Base-by-base conservation (phyloP, 1,139 yeast species). In the Torulaspora pretoriensis region DNA sequence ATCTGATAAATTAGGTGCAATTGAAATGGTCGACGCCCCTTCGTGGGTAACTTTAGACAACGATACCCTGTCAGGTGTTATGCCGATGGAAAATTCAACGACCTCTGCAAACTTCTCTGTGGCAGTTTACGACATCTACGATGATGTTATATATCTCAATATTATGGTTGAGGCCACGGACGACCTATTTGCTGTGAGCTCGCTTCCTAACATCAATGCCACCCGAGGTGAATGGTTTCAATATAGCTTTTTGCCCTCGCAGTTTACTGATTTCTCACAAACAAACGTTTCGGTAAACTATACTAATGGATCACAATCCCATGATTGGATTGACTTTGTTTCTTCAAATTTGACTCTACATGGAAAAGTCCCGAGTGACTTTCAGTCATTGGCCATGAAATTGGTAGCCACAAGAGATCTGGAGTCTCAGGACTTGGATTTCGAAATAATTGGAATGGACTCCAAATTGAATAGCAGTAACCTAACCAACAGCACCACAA, bases 361-460 rank as follows among this genome's bases (percentile, higher is more conserved):
- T 35, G 97, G 97, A 23, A 51, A 56, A 38, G 82, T 80, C 2
- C 96, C 97, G 1, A 56, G 67, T 4, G 66, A 75, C 54, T 82
- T 89, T 53, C 70, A 73, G 17, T 55, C 63, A 6, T 61, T 81
- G 14, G 46, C 63, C 0, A 77, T 88, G 30, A 68, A 72, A 1
- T 68, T 89, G 25, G 65, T 69, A 1, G 95, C 89, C 1, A 54
- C 66, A 5, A 65, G 71, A 40, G 61, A 62, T 29, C 65, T 70
- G 14, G 67, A 68, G 33, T 63, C 69, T 22, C 73, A 75, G 44
- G 60, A 73, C 10, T 66, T 78, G 48, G 63, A 70, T 6, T 81
- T 88, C 52, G 65, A 68, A 12, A 70, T 88, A 32, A 65, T 68
- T 25, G 95, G 95, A 9, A 71, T 81, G 40, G 71, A 72, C 24